A percentile compares a stretch with the other conserved stretches of the same genome.
Evolutionary conservation across 75 land plant genomes (phyloP).

Genomic region (Ceratopteris richardii): DNA sequence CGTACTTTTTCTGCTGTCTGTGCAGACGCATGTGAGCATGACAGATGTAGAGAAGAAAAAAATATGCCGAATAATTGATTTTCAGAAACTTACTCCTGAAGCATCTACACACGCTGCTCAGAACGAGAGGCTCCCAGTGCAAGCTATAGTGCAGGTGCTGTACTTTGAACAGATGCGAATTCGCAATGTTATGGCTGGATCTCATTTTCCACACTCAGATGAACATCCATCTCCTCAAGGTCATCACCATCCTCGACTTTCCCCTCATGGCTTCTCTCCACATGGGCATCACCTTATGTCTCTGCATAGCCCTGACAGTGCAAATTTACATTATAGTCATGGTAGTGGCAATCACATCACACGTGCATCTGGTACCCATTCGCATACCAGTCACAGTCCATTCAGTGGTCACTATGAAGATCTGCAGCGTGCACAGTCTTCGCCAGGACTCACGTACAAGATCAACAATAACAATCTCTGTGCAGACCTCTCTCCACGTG

Average conservation of each 20-base stretch:
- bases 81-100: slow-evolving; percentile 78
- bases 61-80: slow-evolving; percentile 81
- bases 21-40: slow-evolving; percentile 74
- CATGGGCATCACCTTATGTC: slow-evolving; percentile 2
- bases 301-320: background rate
- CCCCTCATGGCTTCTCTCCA: background rate
- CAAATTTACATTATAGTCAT: background rate
- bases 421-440: too few relatives aligned
- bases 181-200: slow-evolving; percentile 51
- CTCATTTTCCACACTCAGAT: slow-evolving; percentile 12
- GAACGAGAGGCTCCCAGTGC: slow-evolving; percentile 91
- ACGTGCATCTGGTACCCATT: background rate
- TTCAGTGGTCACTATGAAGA: too few relatives aligned
- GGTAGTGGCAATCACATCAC: slow-evolving; percentile 18
- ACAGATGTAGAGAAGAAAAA: slow-evolving; percentile 85
- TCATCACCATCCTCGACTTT: too few relatives aligned
- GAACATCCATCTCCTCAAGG: background rate
- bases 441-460: slow-evolving; percentile 9
- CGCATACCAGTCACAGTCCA: too few relatives aligned
- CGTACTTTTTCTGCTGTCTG: too few relatives aligned
- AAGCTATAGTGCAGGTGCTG: slow-evolving; percentile 72
- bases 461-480: slow-evolving; percentile 36
- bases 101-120: slow-evolving; percentile 91
- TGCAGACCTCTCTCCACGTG: slow-evolving; percentile 76
- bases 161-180: slow-evolving; percentile 88